phyloP scores from a whole-genome alignment of 1,139 yeast genomes.

The Blastobotrys apis region DNA sequence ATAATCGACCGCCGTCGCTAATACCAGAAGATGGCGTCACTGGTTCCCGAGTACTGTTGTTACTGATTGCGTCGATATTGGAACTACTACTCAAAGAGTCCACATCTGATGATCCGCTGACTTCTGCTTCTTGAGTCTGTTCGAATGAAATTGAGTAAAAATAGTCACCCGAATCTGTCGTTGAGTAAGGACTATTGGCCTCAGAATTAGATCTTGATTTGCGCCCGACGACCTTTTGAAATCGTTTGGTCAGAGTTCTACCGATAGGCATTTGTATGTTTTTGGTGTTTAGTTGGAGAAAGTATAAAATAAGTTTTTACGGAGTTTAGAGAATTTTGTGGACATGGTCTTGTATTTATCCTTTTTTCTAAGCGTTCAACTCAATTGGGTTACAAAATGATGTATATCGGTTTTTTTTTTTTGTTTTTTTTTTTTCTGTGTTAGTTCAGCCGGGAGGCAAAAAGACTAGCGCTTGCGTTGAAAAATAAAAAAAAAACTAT shows the following conservation, averaged over 20 bases:
- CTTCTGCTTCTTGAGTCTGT: slow-evolving; percentile 19
- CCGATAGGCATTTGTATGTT: slow-evolving; percentile 23
- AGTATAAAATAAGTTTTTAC: too few species aligned
- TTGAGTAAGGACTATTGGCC: slow-evolving; percentile 4
- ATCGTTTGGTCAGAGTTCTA: slow-evolving; percentile 25
- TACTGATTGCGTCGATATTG: slow-evolving; percentile 10
- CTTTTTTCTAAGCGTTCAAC: too few species aligned
- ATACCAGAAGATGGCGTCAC: slow-evolving; percentile 14
- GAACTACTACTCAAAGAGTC: slow-evolving; percentile 5
- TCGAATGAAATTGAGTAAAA: slow-evolving; percentile 29
- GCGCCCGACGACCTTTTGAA: slow-evolving; percentile 20
- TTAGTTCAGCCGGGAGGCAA: too few species aligned
- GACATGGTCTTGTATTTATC: too few species aligned
- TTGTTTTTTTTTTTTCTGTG: too few species aligned
- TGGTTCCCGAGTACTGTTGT: slow-evolving; percentile 15
- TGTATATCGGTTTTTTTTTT: too few species aligned
- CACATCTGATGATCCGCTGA: too few species aligned
- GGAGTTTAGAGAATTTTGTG: not conserved
- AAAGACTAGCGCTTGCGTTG: too few species aligned
- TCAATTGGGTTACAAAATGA: too few species aligned
- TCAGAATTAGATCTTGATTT: slow-evolving; percentile 7
- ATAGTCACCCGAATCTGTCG: slow-evolving; percentile 18
- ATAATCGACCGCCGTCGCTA: slow-evolving; percentile 1
- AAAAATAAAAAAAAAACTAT: too few species aligned
- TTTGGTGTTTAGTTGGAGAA: too few species aligned